A percentile compares a stretch with the other conserved stretches of the same genome.
Conservation (phyloP, 768 basidiomycete species). For the Termitomyces sp. region DNA sequence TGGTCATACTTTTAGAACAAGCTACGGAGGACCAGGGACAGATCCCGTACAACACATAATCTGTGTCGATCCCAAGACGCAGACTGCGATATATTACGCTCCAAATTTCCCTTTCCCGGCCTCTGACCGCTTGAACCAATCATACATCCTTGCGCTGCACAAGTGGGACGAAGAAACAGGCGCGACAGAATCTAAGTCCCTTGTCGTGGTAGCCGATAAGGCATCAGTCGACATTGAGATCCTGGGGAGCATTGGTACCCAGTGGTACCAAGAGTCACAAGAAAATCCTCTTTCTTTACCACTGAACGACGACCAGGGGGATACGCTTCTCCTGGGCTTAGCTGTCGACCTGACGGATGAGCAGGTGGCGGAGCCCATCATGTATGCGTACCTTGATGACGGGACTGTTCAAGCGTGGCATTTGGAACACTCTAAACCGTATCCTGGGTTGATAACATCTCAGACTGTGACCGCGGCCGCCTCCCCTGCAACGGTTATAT, state of each 20-base stretch:
- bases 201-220: constrained; percentile 41
- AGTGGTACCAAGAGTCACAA: constrained; percentile 46
- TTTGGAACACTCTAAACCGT: constrained; percentile 54
- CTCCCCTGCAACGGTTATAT: constrained; percentile 4
- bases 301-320: constrained; percentile 61
- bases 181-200: constrained; percentile 32
- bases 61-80: constrained; percentile 36
- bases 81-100: constrained; percentile 31
- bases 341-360: constrained; percentile 60
- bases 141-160: constrained; percentile 33
- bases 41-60: constrained; percentile 41
- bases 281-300: constrained; percentile 59
- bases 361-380: constrained; percentile 40
- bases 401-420: constrained; percentile 75
- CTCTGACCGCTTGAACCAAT: constrained; percentile 31
- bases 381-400: constrained; percentile 76
- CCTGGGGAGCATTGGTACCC: constrained; percentile 31
- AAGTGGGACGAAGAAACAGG: constrained; percentile 42
- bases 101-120: constrained; percentile 37
- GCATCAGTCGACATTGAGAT: constrained; percentile 45
- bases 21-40: constrained; percentile 42
- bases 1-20: constrained; percentile 61
- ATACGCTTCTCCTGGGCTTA: constrained; percentile 63
- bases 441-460: constrained; percentile 47
- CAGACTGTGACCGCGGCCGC: constrained; percentile 9